These are phyloP conservation scores for Rhizopus delemar DNA, from an alignment of 371 early-diverging fungal species.

Conservation along the genomic window DNA sequence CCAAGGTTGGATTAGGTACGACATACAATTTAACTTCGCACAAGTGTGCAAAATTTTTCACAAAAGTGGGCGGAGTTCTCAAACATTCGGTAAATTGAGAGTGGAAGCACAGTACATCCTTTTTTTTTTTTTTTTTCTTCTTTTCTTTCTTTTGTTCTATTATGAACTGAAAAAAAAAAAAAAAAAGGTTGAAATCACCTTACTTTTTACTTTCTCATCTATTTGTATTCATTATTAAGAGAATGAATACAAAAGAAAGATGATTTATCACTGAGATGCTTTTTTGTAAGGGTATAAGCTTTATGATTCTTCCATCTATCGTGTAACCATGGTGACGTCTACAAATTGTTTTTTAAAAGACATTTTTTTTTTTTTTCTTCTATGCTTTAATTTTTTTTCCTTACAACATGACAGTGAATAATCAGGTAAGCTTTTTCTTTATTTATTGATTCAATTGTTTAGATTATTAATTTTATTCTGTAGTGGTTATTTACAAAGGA, in stretches of 20 bases:
- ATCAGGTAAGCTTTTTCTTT: background rate
- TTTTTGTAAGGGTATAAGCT: background rate
- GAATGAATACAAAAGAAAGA: background rate
- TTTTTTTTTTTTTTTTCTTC: too few relatives aligned
- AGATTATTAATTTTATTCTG: background rate
- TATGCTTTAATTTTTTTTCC: background rate
- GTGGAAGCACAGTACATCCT: too few relatives aligned
- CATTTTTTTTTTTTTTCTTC: background rate
- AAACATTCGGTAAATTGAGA: too few relatives aligned
- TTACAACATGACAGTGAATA: background rate
- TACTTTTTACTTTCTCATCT: background rate
- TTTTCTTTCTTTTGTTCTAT: too few relatives aligned
- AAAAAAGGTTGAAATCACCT: background rate
- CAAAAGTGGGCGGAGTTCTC: too few relatives aligned
- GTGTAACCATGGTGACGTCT: constrained; percentile 4
- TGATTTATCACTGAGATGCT: background rate
- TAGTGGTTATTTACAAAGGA: constrained; percentile 74
- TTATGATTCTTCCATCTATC: too few relatives aligned
- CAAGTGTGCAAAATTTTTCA: too few relatives aligned
- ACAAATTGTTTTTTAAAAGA: background rate
- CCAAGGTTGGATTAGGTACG: too few relatives aligned
- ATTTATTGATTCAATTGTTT: background rate
- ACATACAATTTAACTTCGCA: too few relatives aligned
- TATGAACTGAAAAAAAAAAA: background rate
- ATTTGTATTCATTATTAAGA: background rate